Conservation (phyloP, 2,329 filamentous ascomycete species). For the Davidsoniella eucalypti region DNA sequence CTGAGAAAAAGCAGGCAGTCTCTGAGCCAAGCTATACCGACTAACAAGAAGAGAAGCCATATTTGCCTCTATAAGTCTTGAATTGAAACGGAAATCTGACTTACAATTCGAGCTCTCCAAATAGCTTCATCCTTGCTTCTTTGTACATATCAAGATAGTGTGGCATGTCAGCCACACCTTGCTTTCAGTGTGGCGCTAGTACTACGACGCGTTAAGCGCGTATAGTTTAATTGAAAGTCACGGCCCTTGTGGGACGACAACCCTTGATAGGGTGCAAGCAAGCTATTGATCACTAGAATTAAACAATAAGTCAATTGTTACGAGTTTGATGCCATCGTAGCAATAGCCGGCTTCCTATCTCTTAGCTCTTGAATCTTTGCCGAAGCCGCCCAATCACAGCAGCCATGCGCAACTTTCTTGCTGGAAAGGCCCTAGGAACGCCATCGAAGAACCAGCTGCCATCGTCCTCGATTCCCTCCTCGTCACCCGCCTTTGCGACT, state of each 20-base stretch:
- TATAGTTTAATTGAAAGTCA: constrained; percentile 7
- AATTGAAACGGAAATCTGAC: not conserved
- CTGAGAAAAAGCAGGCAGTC: not conserved
- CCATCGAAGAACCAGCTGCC: constrained; percentile 16
- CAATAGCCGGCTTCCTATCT: not conserved
- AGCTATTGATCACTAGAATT: not conserved
- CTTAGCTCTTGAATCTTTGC: not conserved
- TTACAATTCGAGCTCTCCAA: no score
- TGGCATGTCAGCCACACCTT: not conserved
- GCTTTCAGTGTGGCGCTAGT: not conserved
- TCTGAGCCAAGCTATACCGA: not conserved
- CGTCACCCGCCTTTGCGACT: constrained; percentile 79
- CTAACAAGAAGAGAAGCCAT: not conserved
- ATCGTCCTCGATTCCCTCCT: constrained; percentile 59
- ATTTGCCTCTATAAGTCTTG: not conserved
- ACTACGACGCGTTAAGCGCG: constrained; percentile 5
- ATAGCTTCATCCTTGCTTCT: constrained; percentile 2
- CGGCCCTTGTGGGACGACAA: not conserved
- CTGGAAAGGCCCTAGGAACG: constrained; percentile 13
- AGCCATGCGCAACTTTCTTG: constrained; percentile 13
- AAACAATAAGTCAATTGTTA: not conserved
- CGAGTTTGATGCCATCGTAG: not conserved
- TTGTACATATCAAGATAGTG: not conserved
- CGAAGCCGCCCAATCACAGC: not conserved
- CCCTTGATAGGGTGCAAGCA: not conserved